phyloP scores from a whole-genome alignment of 768 basidiomycete genomes.

The Lentinula raphanica region DNA sequence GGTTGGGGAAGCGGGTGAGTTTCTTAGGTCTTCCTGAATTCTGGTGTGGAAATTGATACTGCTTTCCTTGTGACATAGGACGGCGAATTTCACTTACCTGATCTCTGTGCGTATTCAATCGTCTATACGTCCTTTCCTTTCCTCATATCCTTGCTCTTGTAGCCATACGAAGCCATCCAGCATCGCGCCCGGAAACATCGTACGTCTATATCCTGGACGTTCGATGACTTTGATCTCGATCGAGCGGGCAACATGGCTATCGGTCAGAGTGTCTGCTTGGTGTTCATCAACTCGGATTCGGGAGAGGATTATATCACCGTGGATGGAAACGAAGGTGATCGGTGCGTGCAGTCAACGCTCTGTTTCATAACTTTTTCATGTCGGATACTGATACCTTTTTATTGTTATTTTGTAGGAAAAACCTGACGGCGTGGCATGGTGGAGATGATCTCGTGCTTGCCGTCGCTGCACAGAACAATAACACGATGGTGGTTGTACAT shows the following conservation, averaged over 20 bases:
- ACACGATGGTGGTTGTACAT: slow-evolving; percentile 69
- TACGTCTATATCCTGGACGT: slow-evolving; percentile 60
- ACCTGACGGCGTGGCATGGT: slow-evolving; percentile 69
- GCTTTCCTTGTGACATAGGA: slow-evolving; percentile 27
- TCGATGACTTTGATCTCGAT: slow-evolving; percentile 63
- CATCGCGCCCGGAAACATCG: slow-evolving; percentile 59
- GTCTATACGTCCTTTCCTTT: background rate
- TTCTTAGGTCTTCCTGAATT: background rate
- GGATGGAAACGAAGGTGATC: slow-evolving; percentile 74
- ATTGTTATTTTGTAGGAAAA: slow-evolving; percentile 34
- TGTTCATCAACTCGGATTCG: slow-evolving; percentile 79
- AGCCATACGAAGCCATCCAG: slow-evolving; percentile 83
- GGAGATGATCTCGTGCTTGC: slow-evolving; percentile 68
- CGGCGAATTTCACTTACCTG: slow-evolving; percentile 73
- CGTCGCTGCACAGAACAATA: slow-evolving; percentile 61
- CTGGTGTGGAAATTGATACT: background rate
- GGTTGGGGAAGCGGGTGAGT: slow-evolving; percentile 83
- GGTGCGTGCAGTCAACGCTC: slow-evolving; percentile 28
- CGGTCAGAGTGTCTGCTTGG: slow-evolving; percentile 60
- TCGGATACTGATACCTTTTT: background rate
- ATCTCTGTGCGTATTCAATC: slow-evolving; percentile 47
- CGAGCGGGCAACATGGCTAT: slow-evolving; percentile 43
- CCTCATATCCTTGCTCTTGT: background rate
- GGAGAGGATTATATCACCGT: slow-evolving; percentile 82
- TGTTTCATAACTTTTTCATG: background rate